phyloP scores from a whole-genome alignment of 352 stramenopile species.

The Proteromonas lacertae region DNA sequence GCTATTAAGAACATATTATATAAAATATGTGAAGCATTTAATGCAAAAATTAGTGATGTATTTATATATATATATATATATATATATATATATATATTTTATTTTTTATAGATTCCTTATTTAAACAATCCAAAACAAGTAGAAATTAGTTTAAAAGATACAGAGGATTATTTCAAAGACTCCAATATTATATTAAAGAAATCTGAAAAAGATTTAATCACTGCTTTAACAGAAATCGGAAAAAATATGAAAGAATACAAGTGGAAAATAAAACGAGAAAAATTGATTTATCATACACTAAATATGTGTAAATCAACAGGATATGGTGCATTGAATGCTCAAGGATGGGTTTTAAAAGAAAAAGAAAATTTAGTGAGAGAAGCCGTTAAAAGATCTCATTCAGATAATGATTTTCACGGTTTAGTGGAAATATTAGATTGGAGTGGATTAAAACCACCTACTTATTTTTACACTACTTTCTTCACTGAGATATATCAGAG shows the following conservation, averaged over 20 bases:
- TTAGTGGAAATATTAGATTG: constrained; percentile 61
- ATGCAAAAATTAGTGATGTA: constrained; percentile 72
- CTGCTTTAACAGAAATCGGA: constrained; percentile 55
- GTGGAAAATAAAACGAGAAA: constrained; percentile 79
- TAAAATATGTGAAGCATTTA: constrained; percentile 90
- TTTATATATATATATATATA: too few relatives aligned
- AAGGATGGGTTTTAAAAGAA: constrained; percentile 74
- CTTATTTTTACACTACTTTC: constrained; percentile 93
- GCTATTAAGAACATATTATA: constrained; percentile 87
- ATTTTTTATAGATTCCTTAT: too few relatives aligned
- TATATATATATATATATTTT: too few relatives aligned
- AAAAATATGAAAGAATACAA: constrained; percentile 69
- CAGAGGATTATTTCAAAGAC: constrained; percentile 65
- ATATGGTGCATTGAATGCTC: constrained; percentile 54
- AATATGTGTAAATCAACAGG: constrained; percentile 91
- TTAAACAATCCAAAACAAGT: constrained; percentile 20
- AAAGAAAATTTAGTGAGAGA: constrained; percentile 27
- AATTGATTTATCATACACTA: constrained; percentile 84
- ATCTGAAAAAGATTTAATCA: constrained; percentile 66
- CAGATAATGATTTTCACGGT: constrained; percentile 54
- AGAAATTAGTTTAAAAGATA: constrained; percentile 46
- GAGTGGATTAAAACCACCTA: constrained; percentile 73
- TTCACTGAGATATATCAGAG: constrained; percentile 89
- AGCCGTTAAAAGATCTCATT: too few relatives aligned
- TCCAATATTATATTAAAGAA: constrained; percentile 71